These are phyloP conservation scores for Chaetomium fimeti DNA, from an alignment of 495 filamentous ascomycete species.

Conservation along the genomic window DNA sequence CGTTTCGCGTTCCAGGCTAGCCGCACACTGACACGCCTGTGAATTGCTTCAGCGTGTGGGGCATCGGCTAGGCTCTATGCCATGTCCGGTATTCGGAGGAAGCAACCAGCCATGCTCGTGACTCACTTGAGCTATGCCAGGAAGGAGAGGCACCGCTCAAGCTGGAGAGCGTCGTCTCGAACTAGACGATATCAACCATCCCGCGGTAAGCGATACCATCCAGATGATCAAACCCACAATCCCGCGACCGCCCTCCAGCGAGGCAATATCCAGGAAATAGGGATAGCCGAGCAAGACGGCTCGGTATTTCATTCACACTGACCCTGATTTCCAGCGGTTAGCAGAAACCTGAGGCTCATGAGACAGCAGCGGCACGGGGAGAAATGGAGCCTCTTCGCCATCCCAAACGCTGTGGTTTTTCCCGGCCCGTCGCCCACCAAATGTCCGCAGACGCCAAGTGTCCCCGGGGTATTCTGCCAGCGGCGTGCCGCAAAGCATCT, in stretches of 20 bases:
- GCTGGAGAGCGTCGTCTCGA: too few species aligned
- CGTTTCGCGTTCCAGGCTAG: background rate
- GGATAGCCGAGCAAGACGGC: background rate
- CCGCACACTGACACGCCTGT: background rate
- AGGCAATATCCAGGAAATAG: background rate
- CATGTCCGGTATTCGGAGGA: background rate
- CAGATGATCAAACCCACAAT: background rate
- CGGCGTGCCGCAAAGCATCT: background rate
- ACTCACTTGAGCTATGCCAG: background rate
- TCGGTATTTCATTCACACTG: slow-evolving; percentile 1
- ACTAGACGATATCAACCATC: too few species aligned
- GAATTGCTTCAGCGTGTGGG: too few species aligned
- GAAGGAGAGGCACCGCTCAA: too few species aligned
- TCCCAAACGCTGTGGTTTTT: slow-evolving; percentile 12
- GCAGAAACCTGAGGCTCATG: slow-evolving; percentile 2
- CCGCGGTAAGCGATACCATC: background rate
- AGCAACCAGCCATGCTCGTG: background rate
- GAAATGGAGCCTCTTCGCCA: slow-evolving; percentile 11
- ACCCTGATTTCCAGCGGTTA: background rate
- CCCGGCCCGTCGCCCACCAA: slow-evolving; percentile 9
- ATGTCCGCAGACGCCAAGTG: background rate
- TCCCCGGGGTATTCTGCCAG: background rate
- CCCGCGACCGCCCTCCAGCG: background rate
- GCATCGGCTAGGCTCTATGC: background rate
- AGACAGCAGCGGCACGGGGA: slow-evolving; percentile 21